Conservation (phyloP, 2,329 filamentous ascomycete genomes). For the Colletotrichum gloeosporioides region DNA sequence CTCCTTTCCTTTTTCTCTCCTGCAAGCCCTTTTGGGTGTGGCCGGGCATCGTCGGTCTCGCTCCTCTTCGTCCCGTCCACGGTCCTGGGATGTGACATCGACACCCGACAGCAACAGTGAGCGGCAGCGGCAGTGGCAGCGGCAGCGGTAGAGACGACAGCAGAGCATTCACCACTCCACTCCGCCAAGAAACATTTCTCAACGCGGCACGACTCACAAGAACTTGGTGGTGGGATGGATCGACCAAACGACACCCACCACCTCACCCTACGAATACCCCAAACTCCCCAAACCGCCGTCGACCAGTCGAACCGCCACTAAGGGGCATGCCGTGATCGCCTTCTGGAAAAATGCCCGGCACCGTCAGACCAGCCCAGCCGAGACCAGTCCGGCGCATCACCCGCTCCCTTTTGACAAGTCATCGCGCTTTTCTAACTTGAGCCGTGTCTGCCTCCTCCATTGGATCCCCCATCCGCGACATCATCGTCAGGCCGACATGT, state of each 20-base stretch:
- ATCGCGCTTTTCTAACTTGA: background rate
- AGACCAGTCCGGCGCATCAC: constrained; percentile 17
- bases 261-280: background rate
- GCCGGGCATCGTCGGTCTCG: background rate
- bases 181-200: constrained; percentile 2
- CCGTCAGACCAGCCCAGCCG: constrained; percentile 14
- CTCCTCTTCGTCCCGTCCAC: background rate
- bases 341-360: background rate
- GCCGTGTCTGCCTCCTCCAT: background rate
- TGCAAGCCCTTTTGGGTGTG: background rate
- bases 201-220: background rate
- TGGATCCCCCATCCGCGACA: background rate
- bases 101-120: background rate
- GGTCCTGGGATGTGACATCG: background rate
- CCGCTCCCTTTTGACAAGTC: constrained; percentile 10
- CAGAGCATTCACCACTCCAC: background rate
- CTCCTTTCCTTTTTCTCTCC: background rate
- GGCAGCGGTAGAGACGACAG: background rate
- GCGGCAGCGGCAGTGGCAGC: background rate
- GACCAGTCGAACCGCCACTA: background rate
- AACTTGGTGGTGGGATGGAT: background rate
- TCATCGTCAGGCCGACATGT: background rate
- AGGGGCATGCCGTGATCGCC: constrained; percentile 1
- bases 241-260: background rate
- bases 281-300: background rate